Percentiles rank a stretch among this genome's conserved stretches.
Evolutionary conservation across 2,329 filamentous ascomycete genomes (phyloP).

Genomic region (Trichoderma sp.): DNA sequence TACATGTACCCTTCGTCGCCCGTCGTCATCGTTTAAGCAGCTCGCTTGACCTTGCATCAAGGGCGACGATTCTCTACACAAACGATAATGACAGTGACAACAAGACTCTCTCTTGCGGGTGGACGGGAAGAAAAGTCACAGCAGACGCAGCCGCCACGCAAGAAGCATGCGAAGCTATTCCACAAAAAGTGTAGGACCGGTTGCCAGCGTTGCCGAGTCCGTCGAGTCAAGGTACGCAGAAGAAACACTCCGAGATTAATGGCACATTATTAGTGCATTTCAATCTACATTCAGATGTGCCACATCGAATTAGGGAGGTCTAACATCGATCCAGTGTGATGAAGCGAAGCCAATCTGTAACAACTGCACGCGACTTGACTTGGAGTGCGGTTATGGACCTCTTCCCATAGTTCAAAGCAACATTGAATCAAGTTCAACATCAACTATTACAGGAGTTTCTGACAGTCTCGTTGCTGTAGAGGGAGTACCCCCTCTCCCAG

Average conservation of each 20-base stretch:
- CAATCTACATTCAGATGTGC: no score
- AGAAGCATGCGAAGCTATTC: slow-evolving; percentile 23
- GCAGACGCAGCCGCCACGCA: background rate
- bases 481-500: slow-evolving; percentile 1
- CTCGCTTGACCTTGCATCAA: background rate
- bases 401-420: background rate
- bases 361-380: slow-evolving; percentile 23
- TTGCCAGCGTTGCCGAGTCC: slow-evolving; percentile 25
- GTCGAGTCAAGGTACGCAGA: slow-evolving; percentile 25
- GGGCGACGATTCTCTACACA: background rate
- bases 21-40: background rate
- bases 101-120: background rate
- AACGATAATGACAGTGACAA: background rate
- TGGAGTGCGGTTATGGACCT: slow-evolving; percentile 23
- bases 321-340: slow-evolving; percentile 21
- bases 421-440: background rate
- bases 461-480: background rate
- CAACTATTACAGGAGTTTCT: background rate
- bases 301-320: background rate
- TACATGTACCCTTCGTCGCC: background rate
- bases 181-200: slow-evolving; percentile 28
- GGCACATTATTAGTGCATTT: background rate
- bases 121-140: background rate
- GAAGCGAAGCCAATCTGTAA: slow-evolving; percentile 26
- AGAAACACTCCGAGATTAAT: background rate